These are phyloP conservation scores for Sinapis alba DNA, from an alignment of 441 rosid species.

Conservation along the genomic window DNA sequence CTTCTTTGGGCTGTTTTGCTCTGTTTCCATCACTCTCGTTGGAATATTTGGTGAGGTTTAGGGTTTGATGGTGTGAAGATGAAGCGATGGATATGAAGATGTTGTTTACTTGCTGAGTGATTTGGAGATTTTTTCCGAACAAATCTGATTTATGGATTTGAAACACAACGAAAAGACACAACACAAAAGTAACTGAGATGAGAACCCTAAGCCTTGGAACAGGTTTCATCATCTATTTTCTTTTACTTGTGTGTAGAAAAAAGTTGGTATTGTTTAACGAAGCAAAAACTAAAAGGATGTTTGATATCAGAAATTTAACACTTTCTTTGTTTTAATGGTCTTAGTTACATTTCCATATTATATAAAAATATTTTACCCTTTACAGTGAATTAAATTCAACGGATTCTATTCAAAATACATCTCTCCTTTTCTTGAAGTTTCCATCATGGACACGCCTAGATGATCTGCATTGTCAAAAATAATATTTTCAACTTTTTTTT, in stretches of 20 bases:
- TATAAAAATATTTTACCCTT: conserved; percentile 14
- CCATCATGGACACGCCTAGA: conserved; percentile 4
- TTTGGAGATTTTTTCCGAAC: not conserved
- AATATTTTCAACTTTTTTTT: conserved; percentile 4
- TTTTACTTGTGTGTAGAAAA: not conserved
- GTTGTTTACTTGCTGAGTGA: conserved; percentile 30
- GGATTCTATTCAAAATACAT: not conserved
- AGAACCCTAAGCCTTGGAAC: conserved; percentile 27
- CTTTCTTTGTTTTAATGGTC: conserved; percentile 1
- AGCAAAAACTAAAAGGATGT: not conserved
- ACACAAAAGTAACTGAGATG: conserved; percentile 18
- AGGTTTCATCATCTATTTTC: conserved; percentile 26
- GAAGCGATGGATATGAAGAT: conserved; percentile 36
- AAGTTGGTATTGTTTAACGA: not conserved
- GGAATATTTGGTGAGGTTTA: not conserved
- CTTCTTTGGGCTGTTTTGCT: not conserved
- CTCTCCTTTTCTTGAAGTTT: not conserved
- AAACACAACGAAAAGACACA: conserved; percentile 29
- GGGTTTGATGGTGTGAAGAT: conserved; percentile 21
- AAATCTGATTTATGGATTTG: conserved; percentile 19
- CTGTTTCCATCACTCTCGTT: conserved; percentile 5
- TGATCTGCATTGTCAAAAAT: conserved; percentile 5
- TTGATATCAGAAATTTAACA: not conserved
- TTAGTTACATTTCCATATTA: conserved; percentile 8
- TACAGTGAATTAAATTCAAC: conserved; percentile 4